phyloP scores from a whole-genome alignment of 1,284 basidiomycete species.

The Microstroma glucosiphilum region DNA sequence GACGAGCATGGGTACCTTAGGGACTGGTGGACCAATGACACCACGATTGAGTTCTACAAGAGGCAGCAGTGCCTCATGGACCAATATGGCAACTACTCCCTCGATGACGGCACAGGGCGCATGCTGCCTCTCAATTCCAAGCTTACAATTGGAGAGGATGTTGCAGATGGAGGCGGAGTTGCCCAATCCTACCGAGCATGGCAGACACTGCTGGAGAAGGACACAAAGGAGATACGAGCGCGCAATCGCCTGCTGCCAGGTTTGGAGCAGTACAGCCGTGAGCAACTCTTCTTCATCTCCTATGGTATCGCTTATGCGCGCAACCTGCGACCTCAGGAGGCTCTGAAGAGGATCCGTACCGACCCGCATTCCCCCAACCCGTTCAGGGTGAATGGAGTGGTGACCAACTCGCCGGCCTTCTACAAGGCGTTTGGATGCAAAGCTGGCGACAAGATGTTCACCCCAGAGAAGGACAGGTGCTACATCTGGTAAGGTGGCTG shows the following conservation, averaged over 20 bases:
- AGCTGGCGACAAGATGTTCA: slow-evolving; percentile 40
- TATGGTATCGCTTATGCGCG: slow-evolving; percentile 42
- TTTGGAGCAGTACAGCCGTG: slow-evolving; percentile 39
- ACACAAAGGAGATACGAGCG: slow-evolving; percentile 30
- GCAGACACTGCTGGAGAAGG: slow-evolving; percentile 31
- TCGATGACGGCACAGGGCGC: slow-evolving; percentile 77
- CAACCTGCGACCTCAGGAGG: slow-evolving; percentile 36
- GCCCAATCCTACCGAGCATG: slow-evolving; percentile 51
- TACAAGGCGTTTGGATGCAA: slow-evolving; percentile 43
- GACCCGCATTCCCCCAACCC: slow-evolving; percentile 47
- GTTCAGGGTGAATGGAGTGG: slow-evolving; percentile 39
- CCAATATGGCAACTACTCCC: slow-evolving; percentile 77
- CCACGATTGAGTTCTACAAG: slow-evolving; percentile 73
- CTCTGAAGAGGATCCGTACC: slow-evolving; percentile 37
- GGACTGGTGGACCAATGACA: slow-evolving; percentile 71
- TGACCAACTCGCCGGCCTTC: slow-evolving; percentile 41
- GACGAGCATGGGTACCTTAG: slow-evolving; percentile 57
- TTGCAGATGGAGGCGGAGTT: slow-evolving; percentile 58
- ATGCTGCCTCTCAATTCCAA: slow-evolving; percentile 75
- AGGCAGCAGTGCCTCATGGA: slow-evolving; percentile 79
- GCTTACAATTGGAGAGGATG: slow-evolving; percentile 61
- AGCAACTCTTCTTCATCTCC: slow-evolving; percentile 52
- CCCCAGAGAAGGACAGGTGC: slow-evolving; percentile 29
- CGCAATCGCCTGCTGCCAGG: slow-evolving; percentile 49
- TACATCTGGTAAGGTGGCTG: slow-evolving; percentile 34